Base-by-base conservation (phyloP, 148 eudicot species). In the Persicaria maculosa region DNA sequence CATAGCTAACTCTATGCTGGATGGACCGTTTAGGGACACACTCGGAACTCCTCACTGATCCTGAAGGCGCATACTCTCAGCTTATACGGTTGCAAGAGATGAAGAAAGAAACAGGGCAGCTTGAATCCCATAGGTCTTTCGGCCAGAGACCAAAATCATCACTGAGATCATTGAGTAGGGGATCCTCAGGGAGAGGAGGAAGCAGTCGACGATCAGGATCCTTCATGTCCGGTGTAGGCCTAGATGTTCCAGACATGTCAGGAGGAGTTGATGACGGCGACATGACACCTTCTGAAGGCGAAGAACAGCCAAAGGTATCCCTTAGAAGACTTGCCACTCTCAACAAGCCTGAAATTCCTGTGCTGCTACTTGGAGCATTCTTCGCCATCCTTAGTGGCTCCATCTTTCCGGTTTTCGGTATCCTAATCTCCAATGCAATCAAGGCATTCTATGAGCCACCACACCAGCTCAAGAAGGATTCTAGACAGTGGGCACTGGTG, bases 41-140 rank as follows among this genome's bases (percentile, higher is more conserved):
- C 78, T 71, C 79, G 10, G 86, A 89, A 65, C 79, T 93, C 61
- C 85, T 89, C 53, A 76, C 80, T 80, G 86, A 93, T 81, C 87
- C 90, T 69, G 87, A 93, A 68, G 98, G 96, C 74, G 92, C 93
- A 65, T 93, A 93, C 79, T 83, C 91, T 76, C 96, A 93, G 75
- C 98, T 93, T 57, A 79, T 90, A 71, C 79, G 46, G 25, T 68
- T 90, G 48, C 96, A 93, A 78, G 90, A 92, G 54, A 80, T 82
- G 54, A 86, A 70, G 47, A 83, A 76, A 46, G 84, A 81, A 40
- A 52, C 79, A 1, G 79, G 44, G 61, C 15, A 20, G 6, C 70
- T 47, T 72, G 70, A 65, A 12, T 4, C 46, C 70, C 70, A 68
- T 46, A 80, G 88, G 73, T 83, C 80, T 0, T 82, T 84, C 68